Conservation (phyloP, 345 rosid species). For the Pugionium cornutum region DNA sequence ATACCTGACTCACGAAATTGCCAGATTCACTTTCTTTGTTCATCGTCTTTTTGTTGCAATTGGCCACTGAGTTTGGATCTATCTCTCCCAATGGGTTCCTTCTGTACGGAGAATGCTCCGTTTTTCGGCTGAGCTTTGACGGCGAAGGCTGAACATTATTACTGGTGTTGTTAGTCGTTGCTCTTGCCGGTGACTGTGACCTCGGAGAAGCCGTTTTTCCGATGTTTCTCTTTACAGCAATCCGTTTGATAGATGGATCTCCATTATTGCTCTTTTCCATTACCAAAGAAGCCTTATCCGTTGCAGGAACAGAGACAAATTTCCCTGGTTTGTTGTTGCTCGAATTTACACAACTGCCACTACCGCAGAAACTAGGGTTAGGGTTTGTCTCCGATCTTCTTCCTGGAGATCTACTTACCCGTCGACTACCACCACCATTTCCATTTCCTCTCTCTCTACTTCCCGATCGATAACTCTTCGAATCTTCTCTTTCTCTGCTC, state of each 20-base stretch:
- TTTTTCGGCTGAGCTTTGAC: constrained; percentile 71
- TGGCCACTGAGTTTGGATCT: constrained; percentile 53
- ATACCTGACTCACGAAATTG: constrained; percentile 43
- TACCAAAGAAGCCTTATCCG: constrained; percentile 52
- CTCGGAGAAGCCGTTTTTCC: constrained; percentile 67
- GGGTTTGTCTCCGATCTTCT: constrained; percentile 61
- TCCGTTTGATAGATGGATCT: constrained; percentile 46
- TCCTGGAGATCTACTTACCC: constrained; percentile 86
- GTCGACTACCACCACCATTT: constrained; percentile 46
- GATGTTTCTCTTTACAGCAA: constrained; percentile 68
- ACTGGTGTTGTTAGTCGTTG: not conserved
- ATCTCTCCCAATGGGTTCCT: constrained; percentile 75
- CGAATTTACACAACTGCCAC: constrained; percentile 34
- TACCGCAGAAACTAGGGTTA: constrained; percentile 28
- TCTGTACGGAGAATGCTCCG: constrained; percentile 73
- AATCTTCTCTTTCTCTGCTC: constrained; percentile 81
- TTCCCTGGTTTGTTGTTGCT: constrained; percentile 52
- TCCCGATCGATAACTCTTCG: constrained; percentile 51
- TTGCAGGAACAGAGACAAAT: constrained; percentile 84
- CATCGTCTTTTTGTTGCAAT: constrained; percentile 36
- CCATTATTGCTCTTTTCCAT: constrained; percentile 51
- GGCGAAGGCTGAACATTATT: constrained; percentile 50
- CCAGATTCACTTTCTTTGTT: constrained; percentile 36
- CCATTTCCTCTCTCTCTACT: constrained; percentile 57
- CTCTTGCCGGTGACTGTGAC: constrained; percentile 70